Evolutionary conservation across 1,139 yeast genomes (phyloP).

Genomic region (Blastobotrys buckinghamii): DNA sequence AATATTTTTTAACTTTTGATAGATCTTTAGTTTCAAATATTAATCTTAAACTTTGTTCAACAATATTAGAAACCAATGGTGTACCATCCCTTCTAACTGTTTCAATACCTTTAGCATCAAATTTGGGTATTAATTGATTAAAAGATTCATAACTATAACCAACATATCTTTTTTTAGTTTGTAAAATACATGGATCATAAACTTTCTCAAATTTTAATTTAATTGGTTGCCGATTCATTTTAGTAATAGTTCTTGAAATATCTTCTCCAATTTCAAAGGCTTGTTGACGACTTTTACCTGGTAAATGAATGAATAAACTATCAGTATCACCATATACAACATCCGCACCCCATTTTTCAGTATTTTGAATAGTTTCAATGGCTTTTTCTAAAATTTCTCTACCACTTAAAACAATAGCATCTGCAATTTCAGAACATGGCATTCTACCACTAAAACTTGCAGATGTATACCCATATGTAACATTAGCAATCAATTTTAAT

Average conservation of each 20-base stretch:
- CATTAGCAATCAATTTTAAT: slow-evolving; percentile 84
- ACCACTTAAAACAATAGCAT: slow-evolving; percentile 87
- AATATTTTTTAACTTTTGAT: slow-evolving; percentile 60
- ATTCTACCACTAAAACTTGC: slow-evolving; percentile 94
- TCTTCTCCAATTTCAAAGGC: slow-evolving; percentile 72
- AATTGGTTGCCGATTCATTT: slow-evolving; percentile 73
- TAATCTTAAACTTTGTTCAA: slow-evolving; percentile 60
- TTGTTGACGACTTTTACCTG: slow-evolving; percentile 69
- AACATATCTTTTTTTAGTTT: slow-evolving; percentile 86
- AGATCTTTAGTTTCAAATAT: slow-evolving; percentile 71
- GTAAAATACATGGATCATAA: slow-evolving; percentile 74
- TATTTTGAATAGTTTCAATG: slow-evolving; percentile 57
- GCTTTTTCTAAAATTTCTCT: slow-evolving; percentile 75
- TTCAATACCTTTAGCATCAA: slow-evolving; percentile 96
- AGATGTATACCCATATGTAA: slow-evolving; percentile 91
- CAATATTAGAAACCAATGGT: slow-evolving; percentile 82
- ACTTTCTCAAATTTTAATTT: slow-evolving; percentile 87
- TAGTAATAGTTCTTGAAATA: slow-evolving; percentile 60
- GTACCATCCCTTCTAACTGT: slow-evolving; percentile 92
- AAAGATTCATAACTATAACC: slow-evolving; percentile 69
- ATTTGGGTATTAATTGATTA: slow-evolving; percentile 51
- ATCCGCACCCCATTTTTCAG: slow-evolving; percentile 69
- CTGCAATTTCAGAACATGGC: slow-evolving; percentile 96
- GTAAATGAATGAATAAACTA: slow-evolving; percentile 82
- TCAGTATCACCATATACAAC: slow-evolving; percentile 98